phyloP scores from a whole-genome alignment of 441 rosid genomes.

The Hypseocharis bilobata region DNA sequence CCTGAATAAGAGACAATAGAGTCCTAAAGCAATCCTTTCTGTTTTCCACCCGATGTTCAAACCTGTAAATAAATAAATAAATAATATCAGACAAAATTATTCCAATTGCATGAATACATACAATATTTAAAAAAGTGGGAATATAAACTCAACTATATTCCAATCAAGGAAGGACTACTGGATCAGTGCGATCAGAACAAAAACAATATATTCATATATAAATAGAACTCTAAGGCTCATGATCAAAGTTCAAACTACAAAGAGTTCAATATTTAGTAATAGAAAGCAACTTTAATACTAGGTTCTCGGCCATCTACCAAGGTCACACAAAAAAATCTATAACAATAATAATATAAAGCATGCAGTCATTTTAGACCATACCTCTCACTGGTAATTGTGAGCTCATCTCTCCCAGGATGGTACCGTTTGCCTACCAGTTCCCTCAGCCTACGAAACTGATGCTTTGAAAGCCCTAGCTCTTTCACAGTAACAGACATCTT shows the following conservation, averaged over 20 bases:
- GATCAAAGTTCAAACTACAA: neutral
- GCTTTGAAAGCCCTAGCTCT: slow-evolving; percentile 82
- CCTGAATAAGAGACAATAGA: slow-evolving; percentile 62
- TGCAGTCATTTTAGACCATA: slow-evolving; percentile 21
- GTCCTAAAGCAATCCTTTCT: slow-evolving; percentile 83
- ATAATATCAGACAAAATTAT: neutral
- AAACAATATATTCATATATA: neutral
- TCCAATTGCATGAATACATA: neutral
- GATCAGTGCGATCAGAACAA: neutral
- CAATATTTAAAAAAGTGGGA: neutral
- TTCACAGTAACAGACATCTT: slow-evolving; percentile 83
- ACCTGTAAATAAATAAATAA: slow-evolving; percentile 35
- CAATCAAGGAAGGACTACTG: neutral
- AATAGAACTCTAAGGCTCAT: neutral
- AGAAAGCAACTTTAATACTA: neutral
- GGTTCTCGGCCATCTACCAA: neutral
- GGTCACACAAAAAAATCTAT: neutral
- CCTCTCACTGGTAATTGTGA: slow-evolving; percentile 89
- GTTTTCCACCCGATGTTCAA: slow-evolving; percentile 86
- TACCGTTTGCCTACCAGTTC: slow-evolving; percentile 80
- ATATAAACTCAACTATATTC: neutral
- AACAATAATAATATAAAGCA: neutral
- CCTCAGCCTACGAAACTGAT: slow-evolving; percentile 57
- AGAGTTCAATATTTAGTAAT: neutral
- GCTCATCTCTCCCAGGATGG: slow-evolving; percentile 84